Conservation (phyloP, 2,329 filamentous ascomycete species). For the Phoma sp. region DNA sequence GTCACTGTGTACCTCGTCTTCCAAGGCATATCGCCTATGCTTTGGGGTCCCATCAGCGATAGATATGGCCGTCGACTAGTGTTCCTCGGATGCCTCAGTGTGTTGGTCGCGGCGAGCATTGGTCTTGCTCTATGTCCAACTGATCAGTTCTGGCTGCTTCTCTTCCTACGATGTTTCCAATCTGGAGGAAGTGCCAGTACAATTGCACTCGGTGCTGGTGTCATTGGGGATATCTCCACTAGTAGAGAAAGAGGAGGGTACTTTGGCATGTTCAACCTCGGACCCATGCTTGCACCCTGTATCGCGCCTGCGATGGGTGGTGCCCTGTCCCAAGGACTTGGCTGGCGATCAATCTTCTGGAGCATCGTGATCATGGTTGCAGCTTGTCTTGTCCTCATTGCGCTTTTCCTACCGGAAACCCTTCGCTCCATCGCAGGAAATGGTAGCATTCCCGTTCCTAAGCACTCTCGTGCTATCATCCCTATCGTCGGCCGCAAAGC, state of each 20-base stretch:
- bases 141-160: constrained; percentile 38
- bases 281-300: constrained; percentile 48
- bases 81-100: constrained; percentile 51
- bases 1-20: constrained; percentile 56
- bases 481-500: constrained; percentile 34
- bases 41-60: constrained; percentile 60
- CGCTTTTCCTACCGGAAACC: constrained; percentile 51
- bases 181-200: constrained; percentile 50
- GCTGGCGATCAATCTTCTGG: constrained; percentile 49
- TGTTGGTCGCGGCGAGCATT: constrained; percentile 43
- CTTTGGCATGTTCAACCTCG: constrained; percentile 67
- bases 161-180: constrained; percentile 46
- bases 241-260: constrained; percentile 74
- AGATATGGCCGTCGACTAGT: constrained; percentile 58
- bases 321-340: constrained; percentile 40
- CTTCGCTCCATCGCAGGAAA: constrained; percentile 52
- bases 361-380: constrained; percentile 49
- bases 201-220: constrained; percentile 67
- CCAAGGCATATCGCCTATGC: constrained; percentile 60
- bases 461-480: constrained; percentile 27
- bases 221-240: constrained; percentile 74
- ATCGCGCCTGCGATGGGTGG: constrained; percentile 45
- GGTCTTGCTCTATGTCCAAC: constrained; percentile 45
- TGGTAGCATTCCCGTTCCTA: constrained; percentile 33
- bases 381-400: constrained; percentile 40